Percentiles rank a stretch among this genome's conserved stretches.
Evolutionary conservation across 1,284 basidiomycete genomes (phyloP).

Genomic region (Ustilago xerochloae): DNA sequence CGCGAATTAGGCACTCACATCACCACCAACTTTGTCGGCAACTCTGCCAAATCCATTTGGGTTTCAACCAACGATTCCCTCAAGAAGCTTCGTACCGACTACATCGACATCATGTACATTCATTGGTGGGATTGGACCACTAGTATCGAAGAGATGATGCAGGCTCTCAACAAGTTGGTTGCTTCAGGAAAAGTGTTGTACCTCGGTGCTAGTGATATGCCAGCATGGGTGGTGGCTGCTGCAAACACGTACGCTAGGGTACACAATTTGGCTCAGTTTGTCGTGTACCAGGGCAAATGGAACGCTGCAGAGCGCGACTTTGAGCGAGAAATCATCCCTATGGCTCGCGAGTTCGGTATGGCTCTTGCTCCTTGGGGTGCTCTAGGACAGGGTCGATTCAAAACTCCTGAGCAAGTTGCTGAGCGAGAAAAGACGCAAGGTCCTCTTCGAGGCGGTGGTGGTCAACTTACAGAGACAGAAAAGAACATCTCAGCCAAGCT

Average conservation of each 20-base stretch:
- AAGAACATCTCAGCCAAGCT: constrained; percentile 51
- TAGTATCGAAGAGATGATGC: constrained; percentile 74
- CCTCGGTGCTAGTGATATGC: constrained; percentile 71
- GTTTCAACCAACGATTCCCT: constrained; percentile 68
- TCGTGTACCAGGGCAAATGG: constrained; percentile 75
- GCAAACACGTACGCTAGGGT: constrained; percentile 73
- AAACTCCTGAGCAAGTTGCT: constrained; percentile 51
- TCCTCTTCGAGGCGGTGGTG: constrained; percentile 44
- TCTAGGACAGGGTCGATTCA: constrained; percentile 71
- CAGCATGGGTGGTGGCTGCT: constrained; percentile 73
- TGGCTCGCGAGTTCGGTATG: constrained; percentile 71
- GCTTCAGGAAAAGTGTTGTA: constrained; percentile 72
- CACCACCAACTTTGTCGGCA: constrained; percentile 71
- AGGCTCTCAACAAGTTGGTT: constrained; percentile 71
- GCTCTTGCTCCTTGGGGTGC: constrained; percentile 73
- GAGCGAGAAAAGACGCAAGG: constrained; percentile 48
- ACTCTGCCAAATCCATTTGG: constrained; percentile 63
- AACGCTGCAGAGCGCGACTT: constrained; percentile 72
- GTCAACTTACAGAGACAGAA: constrained; percentile 40
- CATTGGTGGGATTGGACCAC: constrained; percentile 74
- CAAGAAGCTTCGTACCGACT: constrained; percentile 74
- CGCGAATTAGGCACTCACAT: constrained; percentile 47
- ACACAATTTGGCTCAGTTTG: constrained; percentile 72
- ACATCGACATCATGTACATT: constrained; percentile 72
- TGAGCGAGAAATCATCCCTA: constrained; percentile 76